These are phyloP conservation scores for Endothia cerciana DNA, from an alignment of 2,329 filamentous ascomycete species.

Conservation along the genomic window DNA sequence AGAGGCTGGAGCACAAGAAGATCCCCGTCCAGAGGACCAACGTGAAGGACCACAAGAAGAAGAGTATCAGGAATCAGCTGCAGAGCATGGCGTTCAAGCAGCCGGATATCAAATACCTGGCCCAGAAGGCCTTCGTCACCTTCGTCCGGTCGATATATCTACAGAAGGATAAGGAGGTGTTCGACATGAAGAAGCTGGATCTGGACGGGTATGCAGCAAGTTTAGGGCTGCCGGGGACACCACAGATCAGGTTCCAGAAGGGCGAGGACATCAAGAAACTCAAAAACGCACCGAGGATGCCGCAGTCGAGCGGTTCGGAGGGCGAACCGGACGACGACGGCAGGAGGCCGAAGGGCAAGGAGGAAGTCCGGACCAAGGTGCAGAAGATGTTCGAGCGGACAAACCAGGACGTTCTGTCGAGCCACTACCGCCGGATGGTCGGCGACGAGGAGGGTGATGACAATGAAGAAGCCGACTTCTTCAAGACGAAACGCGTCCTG, in stretches of 20 bases:
- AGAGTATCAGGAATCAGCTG: constrained; percentile 79
- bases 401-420: constrained; percentile 94
- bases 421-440: constrained; percentile 89
- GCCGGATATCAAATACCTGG: constrained; percentile 89
- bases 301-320: constrained; percentile 67
- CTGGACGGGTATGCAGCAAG: constrained; percentile 85
- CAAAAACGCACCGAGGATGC: constrained; percentile 81
- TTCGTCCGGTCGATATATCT: constrained; percentile 85
- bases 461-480: constrained; percentile 72
- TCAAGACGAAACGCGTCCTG: constrained; percentile 87
- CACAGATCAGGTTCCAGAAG: constrained; percentile 91
- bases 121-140: constrained; percentile 92
- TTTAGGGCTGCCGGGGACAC: constrained; percentile 86
- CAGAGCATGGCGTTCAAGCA: constrained; percentile 97
- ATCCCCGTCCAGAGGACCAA: constrained; percentile 87
- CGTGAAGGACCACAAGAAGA: constrained; percentile 86
- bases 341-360: constrained; percentile 63
- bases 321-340: constrained; percentile 53
- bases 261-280: constrained; percentile 83
- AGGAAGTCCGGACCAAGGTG: constrained; percentile 86
- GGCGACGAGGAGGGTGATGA: constrained; percentile 47
- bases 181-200: constrained; percentile 80
- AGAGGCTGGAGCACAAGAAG: constrained; percentile 83
- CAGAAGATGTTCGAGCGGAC: constrained; percentile 97
- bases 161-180: constrained; percentile 90